Evolutionary conservation across 805 yeast species (phyloP).

Genomic region (Cyberlindnera euphorbiae): DNA sequence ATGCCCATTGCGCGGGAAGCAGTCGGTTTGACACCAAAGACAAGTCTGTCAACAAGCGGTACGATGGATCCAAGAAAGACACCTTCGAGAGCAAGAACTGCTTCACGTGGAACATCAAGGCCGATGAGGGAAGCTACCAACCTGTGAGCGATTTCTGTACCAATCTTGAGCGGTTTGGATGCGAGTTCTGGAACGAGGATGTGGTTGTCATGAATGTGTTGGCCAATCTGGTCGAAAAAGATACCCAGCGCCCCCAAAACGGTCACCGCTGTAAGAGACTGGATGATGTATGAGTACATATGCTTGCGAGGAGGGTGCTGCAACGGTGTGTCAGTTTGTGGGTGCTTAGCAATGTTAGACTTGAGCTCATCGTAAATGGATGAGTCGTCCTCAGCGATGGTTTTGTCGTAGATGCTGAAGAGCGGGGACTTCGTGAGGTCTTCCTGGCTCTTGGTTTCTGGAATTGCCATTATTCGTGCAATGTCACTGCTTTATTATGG

Average conservation of each 20-base stretch:
- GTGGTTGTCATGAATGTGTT: constrained; percentile 48
- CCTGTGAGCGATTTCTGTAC: constrained; percentile 22
- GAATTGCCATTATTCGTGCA: neutral
- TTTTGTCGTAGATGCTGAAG: constrained; percentile 13
- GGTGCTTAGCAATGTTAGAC: constrained; percentile 12
- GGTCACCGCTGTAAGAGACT: constrained; percentile 9
- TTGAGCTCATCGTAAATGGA: constrained; percentile 16
- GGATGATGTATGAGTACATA: constrained; percentile 1
- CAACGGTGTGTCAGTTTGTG: neutral
- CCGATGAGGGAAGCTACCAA: constrained; percentile 6
- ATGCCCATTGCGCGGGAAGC: neutral
- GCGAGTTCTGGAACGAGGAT: constrained; percentile 37
- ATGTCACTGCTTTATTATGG: too few species aligned
- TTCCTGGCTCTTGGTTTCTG: constrained; percentile 7
- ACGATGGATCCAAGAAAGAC: constrained; percentile 50
- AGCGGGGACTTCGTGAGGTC: constrained; percentile 15
- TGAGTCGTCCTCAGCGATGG: constrained; percentile 9
- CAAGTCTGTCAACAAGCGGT: constrained; percentile 31
- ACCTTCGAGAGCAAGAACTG: constrained; percentile 45
- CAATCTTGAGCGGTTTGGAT: constrained; percentile 38
- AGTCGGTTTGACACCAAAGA: constrained; percentile 13
- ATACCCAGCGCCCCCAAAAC: constrained; percentile 43
- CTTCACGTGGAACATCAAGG: constrained; percentile 21
- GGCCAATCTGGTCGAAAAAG: constrained; percentile 47
- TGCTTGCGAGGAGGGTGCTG: constrained; percentile 1